These are phyloP conservation scores for Oxytropis ochrocephala DNA, from an alignment of 306 rosid genomes.

Conservation along the genomic window DNA sequence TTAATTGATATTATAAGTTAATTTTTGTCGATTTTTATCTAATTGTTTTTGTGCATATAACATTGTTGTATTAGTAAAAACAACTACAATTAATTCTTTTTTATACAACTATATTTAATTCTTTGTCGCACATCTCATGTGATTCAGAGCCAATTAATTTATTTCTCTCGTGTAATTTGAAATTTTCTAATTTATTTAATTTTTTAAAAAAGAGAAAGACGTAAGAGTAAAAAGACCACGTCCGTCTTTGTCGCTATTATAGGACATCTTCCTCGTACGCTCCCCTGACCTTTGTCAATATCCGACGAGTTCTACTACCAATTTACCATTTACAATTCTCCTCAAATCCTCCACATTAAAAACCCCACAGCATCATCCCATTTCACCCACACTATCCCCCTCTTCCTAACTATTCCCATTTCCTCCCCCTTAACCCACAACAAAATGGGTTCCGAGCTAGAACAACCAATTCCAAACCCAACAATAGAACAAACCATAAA, in stretches of 20 bases:
- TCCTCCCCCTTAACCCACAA: background rate
- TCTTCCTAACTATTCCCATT: background rate
- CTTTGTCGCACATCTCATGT: background rate
- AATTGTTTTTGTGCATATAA: too few relatives aligned
- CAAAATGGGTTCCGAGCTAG: conserved; percentile 17
- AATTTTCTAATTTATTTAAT: background rate
- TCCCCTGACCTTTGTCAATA: conserved; percentile 11
- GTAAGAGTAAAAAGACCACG: background rate
- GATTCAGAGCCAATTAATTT: background rate
- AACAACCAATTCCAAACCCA: background rate
- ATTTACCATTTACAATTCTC: background rate
- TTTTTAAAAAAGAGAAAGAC: background rate
- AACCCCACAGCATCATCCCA: background rate
- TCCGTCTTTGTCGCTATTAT: background rate
- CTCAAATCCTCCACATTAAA: conserved; percentile 2
- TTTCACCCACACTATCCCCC: background rate
- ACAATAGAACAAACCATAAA: background rate
- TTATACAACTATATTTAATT: too few relatives aligned
- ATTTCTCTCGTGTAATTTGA: background rate
- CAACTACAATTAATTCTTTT: too few relatives aligned
- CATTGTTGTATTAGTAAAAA: too few relatives aligned
- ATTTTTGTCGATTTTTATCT: too few relatives aligned
- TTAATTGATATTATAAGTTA: too few relatives aligned
- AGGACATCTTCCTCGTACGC: conserved; percentile 24
- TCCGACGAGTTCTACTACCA: background rate